phyloP scores from a whole-genome alignment of 2,329 filamentous ascomycete genomes.

The Penicillium glabrum region DNA sequence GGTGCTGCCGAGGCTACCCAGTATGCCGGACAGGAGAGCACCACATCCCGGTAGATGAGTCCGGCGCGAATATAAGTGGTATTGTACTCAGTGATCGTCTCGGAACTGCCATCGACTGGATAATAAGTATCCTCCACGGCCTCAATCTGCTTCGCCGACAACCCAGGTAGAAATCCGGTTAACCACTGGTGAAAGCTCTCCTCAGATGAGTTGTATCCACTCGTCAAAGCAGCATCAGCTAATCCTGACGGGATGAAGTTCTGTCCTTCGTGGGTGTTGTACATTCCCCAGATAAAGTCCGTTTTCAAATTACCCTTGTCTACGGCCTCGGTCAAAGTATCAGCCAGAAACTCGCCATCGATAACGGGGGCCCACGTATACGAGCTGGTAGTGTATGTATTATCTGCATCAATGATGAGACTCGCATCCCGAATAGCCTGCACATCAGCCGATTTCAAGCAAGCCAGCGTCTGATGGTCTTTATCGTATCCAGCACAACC shows the following conservation, averaged over 20 bases:
- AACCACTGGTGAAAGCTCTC: constrained; percentile 57
- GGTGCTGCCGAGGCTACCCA: constrained; percentile 54
- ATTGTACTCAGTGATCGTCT: constrained; percentile 51
- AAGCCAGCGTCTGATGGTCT: constrained; percentile 48
- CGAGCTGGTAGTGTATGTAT: constrained; percentile 56
- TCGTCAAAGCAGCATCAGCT: constrained; percentile 29
- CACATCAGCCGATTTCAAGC: constrained; percentile 56
- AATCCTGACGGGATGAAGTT: constrained; percentile 59
- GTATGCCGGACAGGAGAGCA: constrained; percentile 60
- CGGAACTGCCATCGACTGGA: constrained; percentile 48
- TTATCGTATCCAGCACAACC: constrained; percentile 42
- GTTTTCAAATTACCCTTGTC: constrained; percentile 43
- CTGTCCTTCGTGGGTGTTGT: constrained; percentile 64
- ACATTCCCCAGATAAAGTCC: constrained; percentile 54
- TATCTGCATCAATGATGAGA: constrained; percentile 48
- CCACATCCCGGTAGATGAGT: constrained; percentile 58
- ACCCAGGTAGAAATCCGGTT: constrained; percentile 52
- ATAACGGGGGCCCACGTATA: constrained; percentile 64
- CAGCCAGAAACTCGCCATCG: constrained; percentile 54
- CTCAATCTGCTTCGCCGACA: constrained; percentile 43
- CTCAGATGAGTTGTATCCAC: constrained; percentile 52
- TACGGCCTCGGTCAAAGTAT: constrained; percentile 49
- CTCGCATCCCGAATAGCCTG: constrained; percentile 56
- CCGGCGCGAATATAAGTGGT: constrained; percentile 55
- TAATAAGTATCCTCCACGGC: constrained; percentile 48